Base-by-base conservation (phyloP, 2,329 filamentous ascomycete species). In the Juglanconis sp. region DNA sequence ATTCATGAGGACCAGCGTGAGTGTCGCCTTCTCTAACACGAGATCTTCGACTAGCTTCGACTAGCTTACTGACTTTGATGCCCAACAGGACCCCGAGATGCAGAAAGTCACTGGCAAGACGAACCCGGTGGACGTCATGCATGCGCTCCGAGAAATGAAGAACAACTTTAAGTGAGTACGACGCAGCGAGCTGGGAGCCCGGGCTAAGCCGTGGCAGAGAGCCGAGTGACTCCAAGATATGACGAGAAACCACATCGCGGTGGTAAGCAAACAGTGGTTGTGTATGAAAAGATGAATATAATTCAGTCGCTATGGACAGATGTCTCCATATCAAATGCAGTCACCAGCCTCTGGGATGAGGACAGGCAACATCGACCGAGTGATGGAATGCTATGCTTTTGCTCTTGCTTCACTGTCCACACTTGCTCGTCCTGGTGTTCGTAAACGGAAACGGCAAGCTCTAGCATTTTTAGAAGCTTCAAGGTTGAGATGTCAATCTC, bases 101-200 rank as follows among this genome's bases (percentile, higher is more conserved):
- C 91, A 96, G 71, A 90, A 92, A 76, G 88, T 84, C 10, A 95
- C 92, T 0, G 92, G 92, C 47, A 87, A 92, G 77, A 91, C 85
- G 0, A 85, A 93, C 46, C 88, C 92, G 0, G 81, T 94, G 2
- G 86, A 90, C 53, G 92, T 97, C 15, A 96, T 99, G 90, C 83
- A 82, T 36, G 88, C 88, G 68, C 77, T 98, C 69, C 83, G 95
- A 57, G 91, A 96, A 75, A 88, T 96, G 88, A 99, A 98, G 86
- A 93, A 96, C 71, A 84, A 80, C 73, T 86, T 86, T 74, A 83
- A 82, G 78, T 85, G 77, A 84, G 80, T 77, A 31, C 35, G 46
- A 52, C 24, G 8, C 17, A 32, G 34, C 50, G 51, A 42, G 62
- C 38, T 53, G 32, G 34, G 34, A 56, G 32, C 40, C 40, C 42